Evolutionary conservation across 495 filamentous ascomycete species (phyloP), one percentile per base, ranked within the genome.

Genomic region (Trichocladium antarcticum): DNA sequence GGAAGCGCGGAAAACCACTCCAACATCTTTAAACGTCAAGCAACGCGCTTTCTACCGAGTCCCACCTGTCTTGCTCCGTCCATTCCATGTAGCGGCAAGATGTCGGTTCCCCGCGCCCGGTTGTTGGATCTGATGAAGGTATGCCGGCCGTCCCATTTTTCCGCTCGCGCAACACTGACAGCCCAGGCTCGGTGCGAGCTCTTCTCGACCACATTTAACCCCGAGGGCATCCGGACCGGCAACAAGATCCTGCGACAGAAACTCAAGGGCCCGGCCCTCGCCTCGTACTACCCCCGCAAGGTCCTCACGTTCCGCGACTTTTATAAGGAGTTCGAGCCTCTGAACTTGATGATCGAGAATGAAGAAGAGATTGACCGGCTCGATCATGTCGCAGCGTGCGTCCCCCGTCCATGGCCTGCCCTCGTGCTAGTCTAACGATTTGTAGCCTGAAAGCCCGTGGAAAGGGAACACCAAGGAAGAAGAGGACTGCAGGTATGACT

Each of bases 381-480:
- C 56, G 85, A 90, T 56, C 74, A 81, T 51, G 70, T 96, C 47
- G 75, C 77, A 67, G 77, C 82, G 57, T 61, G 42, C 11, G 55
- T 55, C 17, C 19, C 22, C 19, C 17, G 5, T 14, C 12, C 16
- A 9, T 10, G 21, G 1, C 2, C 0, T 16, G 32, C 15, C 10
- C 28, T 17, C 17, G 39, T 9, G 15, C 24, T 7, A 11, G 21
- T 29, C 65, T 71, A 54, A 73, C 58, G 21, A 21, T 27, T 32
- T 54, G 20, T 57, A 86, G 81, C 54, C 67, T 81, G 58, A 92
- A 84, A 70, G 58, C 72, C 14, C 81, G 85, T 64, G 92, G 89
- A 41, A 97, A 97, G 69, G 85, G 84, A 12, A 75, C 85, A 24
- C 89, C 90, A 16, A 93, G 89, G 75, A 96, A 95, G 79, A 92